phyloP scores from a whole-genome alignment of 2,329 filamentous ascomycete genomes.

The Penicillium griseofulvum region DNA sequence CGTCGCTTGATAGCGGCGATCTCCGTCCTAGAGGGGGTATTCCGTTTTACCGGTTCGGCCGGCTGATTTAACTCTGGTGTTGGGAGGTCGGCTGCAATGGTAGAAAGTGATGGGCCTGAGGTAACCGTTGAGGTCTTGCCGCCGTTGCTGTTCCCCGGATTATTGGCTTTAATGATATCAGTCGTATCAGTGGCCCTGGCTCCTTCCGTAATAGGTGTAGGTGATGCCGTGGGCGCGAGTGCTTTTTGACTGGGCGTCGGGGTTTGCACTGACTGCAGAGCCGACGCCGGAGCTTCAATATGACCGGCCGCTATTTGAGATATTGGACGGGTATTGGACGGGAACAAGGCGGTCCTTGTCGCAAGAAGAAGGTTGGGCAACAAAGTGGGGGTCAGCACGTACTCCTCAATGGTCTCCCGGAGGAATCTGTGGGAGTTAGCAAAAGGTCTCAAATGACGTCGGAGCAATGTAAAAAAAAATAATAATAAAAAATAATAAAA shows the following conservation, averaged over 20 bases:
- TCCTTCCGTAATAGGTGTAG: slow-evolving; percentile 17
- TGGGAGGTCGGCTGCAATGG: slow-evolving; percentile 2
- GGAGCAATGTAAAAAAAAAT: slow-evolving; percentile 7
- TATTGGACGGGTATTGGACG: slow-evolving; percentile 70
- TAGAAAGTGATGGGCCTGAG: slow-evolving; percentile 1
- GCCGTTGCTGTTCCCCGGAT: slow-evolving; percentile 10
- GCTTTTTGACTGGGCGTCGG: slow-evolving; percentile 23
- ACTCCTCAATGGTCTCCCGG: slow-evolving; percentile 53
- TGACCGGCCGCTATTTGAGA: slow-evolving; percentile 46
- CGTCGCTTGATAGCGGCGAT: slow-evolving; percentile 43
- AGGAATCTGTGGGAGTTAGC: slow-evolving; percentile 42
- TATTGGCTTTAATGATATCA: slow-evolving; percentile 5
- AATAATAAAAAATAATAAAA: slow-evolving; percentile 9
- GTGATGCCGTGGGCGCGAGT: slow-evolving; percentile 25
- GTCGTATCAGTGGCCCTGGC: slow-evolving; percentile 2
- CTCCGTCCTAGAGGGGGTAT: slow-evolving; percentile 28
- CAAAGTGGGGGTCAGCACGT: slow-evolving; percentile 62
- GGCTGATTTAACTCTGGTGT: slow-evolving; percentile 4
- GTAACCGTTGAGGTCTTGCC: slow-evolving; percentile 13
- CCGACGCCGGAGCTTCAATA: slow-evolving; percentile 18
- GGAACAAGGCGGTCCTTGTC: slow-evolving; percentile 77
- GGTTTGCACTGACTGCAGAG: slow-evolving; percentile 25
- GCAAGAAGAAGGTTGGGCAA: slow-evolving; percentile 60
- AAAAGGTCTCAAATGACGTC: slow-evolving; percentile 20
- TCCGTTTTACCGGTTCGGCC: slow-evolving; percentile 14